phyloP scores from a whole-genome alignment of 2,329 filamentous ascomycete species.

The Ceratocystis huliohia region DNA sequence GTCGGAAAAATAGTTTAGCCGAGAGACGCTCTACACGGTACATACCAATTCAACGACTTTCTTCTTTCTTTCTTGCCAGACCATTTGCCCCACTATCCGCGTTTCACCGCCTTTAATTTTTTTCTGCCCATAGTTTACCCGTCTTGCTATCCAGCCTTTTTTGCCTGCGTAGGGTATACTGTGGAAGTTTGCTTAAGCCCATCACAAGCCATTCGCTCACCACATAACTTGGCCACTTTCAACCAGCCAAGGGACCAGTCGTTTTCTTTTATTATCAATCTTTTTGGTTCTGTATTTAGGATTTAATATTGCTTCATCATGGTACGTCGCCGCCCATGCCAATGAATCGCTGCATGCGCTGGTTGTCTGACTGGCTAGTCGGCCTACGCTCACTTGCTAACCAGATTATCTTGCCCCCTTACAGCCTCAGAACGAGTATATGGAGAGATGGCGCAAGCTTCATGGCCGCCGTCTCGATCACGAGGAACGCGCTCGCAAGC shows the following conservation, averaged over 20 bases:
- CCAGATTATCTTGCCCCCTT: background rate
- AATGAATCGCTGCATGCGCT: no score
- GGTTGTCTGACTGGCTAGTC: no score
- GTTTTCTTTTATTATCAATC: conserved; percentile 1
- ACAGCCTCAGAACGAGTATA: conserved; percentile 56
- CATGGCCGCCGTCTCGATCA: conserved; percentile 53
- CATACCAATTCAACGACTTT: no score
- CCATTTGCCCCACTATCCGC: conserved; percentile 14
- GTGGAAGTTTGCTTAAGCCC: background rate
- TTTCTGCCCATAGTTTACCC: conserved; percentile 16
- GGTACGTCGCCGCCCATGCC: conserved; percentile 6
- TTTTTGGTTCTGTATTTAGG: background rate
- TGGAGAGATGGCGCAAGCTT: conserved; percentile 56
- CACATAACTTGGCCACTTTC: background rate
- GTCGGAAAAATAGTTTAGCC: conserved; percentile 18
- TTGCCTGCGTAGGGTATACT: background rate
- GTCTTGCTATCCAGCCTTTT: conserved; percentile 11
- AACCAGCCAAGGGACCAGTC: conserved; percentile 15
- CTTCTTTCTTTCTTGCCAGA: no score
- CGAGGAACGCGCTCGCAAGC: conserved; percentile 82
- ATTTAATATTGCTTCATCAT: conserved; percentile 8
- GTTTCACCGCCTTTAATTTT: conserved; percentile 20
- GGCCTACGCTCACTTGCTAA: conserved; percentile 5
- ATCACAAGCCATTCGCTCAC: background rate
- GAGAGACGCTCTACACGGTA: background rate